Evolutionary conservation across 208 protist species (phyloP).

Genomic region (Acanthamoeba healyi): DNA sequence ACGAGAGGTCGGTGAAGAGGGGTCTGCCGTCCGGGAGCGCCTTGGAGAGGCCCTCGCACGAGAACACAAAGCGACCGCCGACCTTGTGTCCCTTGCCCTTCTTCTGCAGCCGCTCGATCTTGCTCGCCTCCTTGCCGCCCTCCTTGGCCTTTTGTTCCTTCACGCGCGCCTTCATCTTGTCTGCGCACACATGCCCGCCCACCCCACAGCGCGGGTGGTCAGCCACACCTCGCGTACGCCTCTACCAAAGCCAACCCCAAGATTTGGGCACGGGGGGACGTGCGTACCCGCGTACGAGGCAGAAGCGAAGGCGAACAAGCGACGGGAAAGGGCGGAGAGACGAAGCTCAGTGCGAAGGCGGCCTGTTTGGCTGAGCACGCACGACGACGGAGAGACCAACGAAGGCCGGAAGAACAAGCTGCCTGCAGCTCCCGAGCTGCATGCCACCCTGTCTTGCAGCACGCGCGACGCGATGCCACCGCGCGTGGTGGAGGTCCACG

Average conservation of each 20-base stretch:
- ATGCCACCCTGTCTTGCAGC: no score
- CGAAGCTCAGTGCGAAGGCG: background rate
- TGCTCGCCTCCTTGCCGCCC: background rate
- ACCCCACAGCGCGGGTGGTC: no score
- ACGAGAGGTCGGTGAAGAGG: conserved; percentile 22
- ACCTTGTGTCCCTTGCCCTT: conserved; percentile 6
- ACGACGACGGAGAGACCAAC: no score
- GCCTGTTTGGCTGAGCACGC: no score
- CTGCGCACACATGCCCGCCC: no score
- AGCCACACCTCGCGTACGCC: no score
- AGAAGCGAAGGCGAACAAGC: background rate
- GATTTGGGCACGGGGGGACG: no score
- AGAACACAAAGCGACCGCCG: background rate
- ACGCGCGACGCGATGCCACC: no score
- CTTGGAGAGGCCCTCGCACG: conserved; percentile 22
- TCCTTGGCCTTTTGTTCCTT: background rate
- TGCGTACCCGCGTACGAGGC: background rate
- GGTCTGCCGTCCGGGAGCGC: background rate
- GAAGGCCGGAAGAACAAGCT: no score
- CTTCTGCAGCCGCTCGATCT: background rate
- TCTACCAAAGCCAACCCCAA: no score
- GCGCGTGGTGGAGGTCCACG: no score
- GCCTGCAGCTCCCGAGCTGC: no score
- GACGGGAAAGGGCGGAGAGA: background rate
- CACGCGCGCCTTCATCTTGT: background rate